Base-by-base conservation (phyloP, 768 basidiomycete species). In the Lentinula sp. region DNA sequence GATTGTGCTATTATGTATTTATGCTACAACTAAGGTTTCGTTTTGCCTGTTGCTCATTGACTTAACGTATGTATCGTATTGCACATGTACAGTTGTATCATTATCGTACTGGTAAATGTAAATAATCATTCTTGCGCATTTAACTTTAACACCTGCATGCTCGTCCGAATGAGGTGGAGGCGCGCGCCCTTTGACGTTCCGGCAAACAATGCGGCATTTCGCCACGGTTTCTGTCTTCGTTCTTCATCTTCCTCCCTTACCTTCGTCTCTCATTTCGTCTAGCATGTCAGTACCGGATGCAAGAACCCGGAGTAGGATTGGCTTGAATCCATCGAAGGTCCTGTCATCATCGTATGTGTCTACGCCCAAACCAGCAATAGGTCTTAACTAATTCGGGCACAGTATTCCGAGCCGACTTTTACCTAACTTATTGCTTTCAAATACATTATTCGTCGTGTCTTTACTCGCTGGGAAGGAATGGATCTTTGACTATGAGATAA, bases 401-500 rank as follows among this genome's bases (percentile, higher is more conserved):
- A 87, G 86, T 52, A 78, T 87, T 61, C 80, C 80, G 55, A 79
- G 75, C 60, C 80, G 71, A 55, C 74, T 82, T 39, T 70, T 87
- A 51, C 81, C 84, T 9, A 80, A 78, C 65, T 77, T 89, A 54
- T 66, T 86, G 60, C 67, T 86, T 43, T 84, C 84, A 0, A 86
- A 90, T 73, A 71, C 83, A 21, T 72, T 89, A 52, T 84, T 87
- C 61, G 86, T 87, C 37, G 71, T 85, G 18, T 78, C 85, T 4
- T 72, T 88, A 39, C 81, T 85, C 70, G 79, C 84, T 5, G 78
- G 82, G 54, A 89, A 88, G 73, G 87, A 85, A 66, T 83, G 84
- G 75, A 71, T 91, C 6, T 72, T 92, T 51, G 76, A 83, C 16
- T 80, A 80, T 42, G 86, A 89, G 69, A 81, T 86, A 21, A 86